Conservation (phyloP, 345 rosid species). For the Salix purpurea region DNA sequence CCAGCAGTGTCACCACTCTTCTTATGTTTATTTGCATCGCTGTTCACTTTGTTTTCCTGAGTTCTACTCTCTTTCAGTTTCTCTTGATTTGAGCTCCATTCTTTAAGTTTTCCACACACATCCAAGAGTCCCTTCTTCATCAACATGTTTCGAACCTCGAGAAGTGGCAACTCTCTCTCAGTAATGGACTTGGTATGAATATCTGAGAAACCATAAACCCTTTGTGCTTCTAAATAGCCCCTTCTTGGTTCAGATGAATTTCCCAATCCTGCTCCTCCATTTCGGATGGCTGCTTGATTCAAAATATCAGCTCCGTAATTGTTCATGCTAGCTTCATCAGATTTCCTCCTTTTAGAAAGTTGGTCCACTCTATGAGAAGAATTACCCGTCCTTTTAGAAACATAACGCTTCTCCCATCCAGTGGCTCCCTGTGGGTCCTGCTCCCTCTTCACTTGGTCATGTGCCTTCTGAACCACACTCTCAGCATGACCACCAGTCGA, state of each 20-base stretch:
- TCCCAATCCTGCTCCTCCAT: constrained; percentile 26
- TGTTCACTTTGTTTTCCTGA: constrained; percentile 22
- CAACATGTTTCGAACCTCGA: constrained; percentile 51
- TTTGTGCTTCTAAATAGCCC: constrained; percentile 29
- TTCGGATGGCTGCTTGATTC: constrained; percentile 12
- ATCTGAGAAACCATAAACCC: constrained; percentile 31
- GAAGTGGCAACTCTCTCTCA: constrained; percentile 41
- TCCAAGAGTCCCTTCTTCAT: constrained; percentile 40
- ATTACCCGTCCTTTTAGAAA: constrained; percentile 14
- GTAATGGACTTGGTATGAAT: constrained; percentile 22
- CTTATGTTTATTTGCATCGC: constrained; percentile 15
- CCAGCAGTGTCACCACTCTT: constrained; percentile 6
- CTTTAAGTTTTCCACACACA: constrained; percentile 42
- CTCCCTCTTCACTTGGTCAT: constrained; percentile 40
- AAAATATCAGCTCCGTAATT: constrained; percentile 24
- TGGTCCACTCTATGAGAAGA: constrained; percentile 28
- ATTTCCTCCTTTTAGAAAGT: constrained; percentile 43
- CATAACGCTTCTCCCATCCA: not conserved
- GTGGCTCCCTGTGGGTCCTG: constrained; percentile 29
- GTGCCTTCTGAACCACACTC: constrained; percentile 31
- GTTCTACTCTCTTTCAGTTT: constrained; percentile 31
- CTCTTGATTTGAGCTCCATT: constrained; percentile 31
- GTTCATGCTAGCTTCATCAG: constrained; percentile 28
- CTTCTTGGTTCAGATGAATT: constrained; percentile 27
- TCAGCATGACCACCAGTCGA: constrained; percentile 32